phyloP scores from a whole-genome alignment of 2,329 filamentous ascomycete genomes.

The Exophiala bonariae region DNA sequence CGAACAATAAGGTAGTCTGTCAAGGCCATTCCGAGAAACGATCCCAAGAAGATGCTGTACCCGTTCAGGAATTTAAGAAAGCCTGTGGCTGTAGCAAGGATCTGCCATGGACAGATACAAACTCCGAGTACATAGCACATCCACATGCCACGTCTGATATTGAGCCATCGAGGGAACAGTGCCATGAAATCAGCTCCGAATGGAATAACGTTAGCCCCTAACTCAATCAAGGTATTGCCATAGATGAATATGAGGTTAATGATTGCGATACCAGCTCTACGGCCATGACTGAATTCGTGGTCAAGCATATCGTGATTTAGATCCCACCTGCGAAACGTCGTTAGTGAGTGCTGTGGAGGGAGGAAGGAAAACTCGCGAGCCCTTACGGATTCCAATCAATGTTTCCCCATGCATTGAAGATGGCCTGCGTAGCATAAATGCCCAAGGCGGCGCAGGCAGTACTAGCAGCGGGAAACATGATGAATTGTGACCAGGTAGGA shows the following conservation, averaged over 20 bases:
- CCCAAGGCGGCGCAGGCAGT: slow-evolving; percentile 45
- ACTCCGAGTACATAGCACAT: slow-evolving; percentile 39
- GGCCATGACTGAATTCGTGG: slow-evolving; percentile 10
- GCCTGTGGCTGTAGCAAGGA: slow-evolving; percentile 40
- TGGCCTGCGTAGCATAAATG: slow-evolving; percentile 45
- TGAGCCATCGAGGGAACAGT: slow-evolving; percentile 53
- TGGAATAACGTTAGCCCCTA: slow-evolving; percentile 29
- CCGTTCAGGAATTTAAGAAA: slow-evolving; percentile 41
- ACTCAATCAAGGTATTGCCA: slow-evolving; percentile 9
- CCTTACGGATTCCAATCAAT: slow-evolving; percentile 17
- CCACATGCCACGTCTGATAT: slow-evolving; percentile 47
- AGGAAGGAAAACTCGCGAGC: slow-evolving; percentile 10
- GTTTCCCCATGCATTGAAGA: slow-evolving; percentile 44
- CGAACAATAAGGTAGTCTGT: slow-evolving; percentile 28
- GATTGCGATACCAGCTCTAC: slow-evolving; percentile 13
- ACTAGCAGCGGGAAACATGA: slow-evolving; percentile 44
- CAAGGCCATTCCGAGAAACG: slow-evolving; percentile 25
- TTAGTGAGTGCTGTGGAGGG: slow-evolving; percentile 31
- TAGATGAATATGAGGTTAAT: slow-evolving; percentile 14
- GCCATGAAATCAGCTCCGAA: slow-evolving; percentile 53
- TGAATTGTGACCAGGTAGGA: slow-evolving; percentile 42
- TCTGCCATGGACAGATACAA: slow-evolving; percentile 48
- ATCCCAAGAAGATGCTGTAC: slow-evolving; percentile 31
- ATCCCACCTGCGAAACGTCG: slow-evolving; percentile 8
- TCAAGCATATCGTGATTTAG: slow-evolving; percentile 18